A percentile compares a stretch with the other conserved stretches of the same genome.
These are phyloP conservation scores for Dothistroma pini DNA, from an alignment of 2,329 filamentous ascomycete species.

Conservation along the genomic window DNA sequence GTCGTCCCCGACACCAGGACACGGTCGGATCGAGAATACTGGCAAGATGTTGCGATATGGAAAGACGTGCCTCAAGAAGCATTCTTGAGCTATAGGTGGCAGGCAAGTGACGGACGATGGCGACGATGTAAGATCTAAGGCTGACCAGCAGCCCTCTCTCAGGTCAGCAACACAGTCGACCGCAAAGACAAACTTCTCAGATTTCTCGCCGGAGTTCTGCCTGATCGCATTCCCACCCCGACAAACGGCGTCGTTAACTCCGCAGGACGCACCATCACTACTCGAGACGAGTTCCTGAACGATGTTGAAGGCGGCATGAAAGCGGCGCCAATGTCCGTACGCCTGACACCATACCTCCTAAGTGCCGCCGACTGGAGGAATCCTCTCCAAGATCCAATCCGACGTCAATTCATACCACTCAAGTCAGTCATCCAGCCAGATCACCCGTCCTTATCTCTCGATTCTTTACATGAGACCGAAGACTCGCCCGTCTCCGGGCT, in stretches of 20 bases:
- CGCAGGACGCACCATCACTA: constrained; percentile 38
- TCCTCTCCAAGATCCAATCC: constrained; percentile 57
- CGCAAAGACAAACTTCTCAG: constrained; percentile 44
- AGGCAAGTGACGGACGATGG: constrained; percentile 41
- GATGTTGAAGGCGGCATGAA: constrained; percentile 54
- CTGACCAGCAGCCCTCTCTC: background rate
- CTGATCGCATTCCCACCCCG: constrained; percentile 45
- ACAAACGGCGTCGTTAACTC: constrained; percentile 13
- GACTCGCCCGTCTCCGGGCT: constrained; percentile 57
- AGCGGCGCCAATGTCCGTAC: constrained; percentile 57
- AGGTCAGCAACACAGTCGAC: constrained; percentile 52
- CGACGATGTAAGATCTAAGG: background rate
- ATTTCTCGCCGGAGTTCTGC: constrained; percentile 52
- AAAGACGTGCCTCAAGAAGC: constrained; percentile 45
- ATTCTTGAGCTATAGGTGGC: constrained; percentile 55
- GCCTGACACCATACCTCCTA: constrained; percentile 59
- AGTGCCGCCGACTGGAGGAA: constrained; percentile 58
- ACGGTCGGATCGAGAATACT: constrained; percentile 11
- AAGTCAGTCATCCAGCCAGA: constrained; percentile 52
- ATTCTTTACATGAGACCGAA: constrained; percentile 56
- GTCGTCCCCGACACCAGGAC: background rate
- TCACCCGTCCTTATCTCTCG: constrained; percentile 53
- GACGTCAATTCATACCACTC: constrained; percentile 59
- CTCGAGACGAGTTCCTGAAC: constrained; percentile 51
- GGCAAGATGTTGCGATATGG: constrained; percentile 39